Evolutionary conservation across 495 filamentous ascomycete species (phyloP), one percentile per base, ranked within the genome.

Genomic region (Astrothelium subdiscretum): DNA sequence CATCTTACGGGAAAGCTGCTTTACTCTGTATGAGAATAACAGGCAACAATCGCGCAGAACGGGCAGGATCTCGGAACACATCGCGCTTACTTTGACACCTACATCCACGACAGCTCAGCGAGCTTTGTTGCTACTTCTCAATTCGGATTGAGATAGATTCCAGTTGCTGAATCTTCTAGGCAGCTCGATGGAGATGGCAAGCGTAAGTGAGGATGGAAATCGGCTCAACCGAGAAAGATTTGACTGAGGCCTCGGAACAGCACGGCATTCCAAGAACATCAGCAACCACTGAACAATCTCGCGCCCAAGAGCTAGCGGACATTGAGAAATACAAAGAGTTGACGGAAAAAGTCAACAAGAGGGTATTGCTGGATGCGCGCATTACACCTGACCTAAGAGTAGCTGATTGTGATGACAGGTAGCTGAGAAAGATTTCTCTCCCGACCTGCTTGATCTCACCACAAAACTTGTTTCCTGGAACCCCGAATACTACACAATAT

Each of bases 401-500:
- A 35, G 18, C 29, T 62, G 20, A 67, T 26, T 8, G 27, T 20
- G 27, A 38, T 31, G 52, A 20, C 66, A 86, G 80, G 80, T 88
- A 63, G 71, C 73, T 22, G 75, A 77, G 61, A 74, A 77, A 65
- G 76, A 87, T 67, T 89, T 85, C 77, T 83, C 83, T 40, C 65
- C 76, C 44, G 80, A 87, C 58, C 83, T 87, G 26, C 81, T 97
- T 67, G 76, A 82, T 60, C 81, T 90, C 63, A 95, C 90, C 32
- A 86, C 90, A 20, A 83, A 85, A 60, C 82, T 99, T 59, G 80
- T 99, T 59, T 83, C 79, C 35, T 81, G 83, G 67, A 99, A 99
- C 76, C 95, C 94, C 12, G 94, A 99, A 75, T 97, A 95, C 79
- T 97, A 97, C 78, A 96, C 94, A 26, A 83, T 92, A 77, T 99